Percentiles rank a stretch among this genome's conserved stretches.
Conservation (phyloP, 1,284 basidiomycete genomes). For the Cryptococcus maquisensis region DNA sequence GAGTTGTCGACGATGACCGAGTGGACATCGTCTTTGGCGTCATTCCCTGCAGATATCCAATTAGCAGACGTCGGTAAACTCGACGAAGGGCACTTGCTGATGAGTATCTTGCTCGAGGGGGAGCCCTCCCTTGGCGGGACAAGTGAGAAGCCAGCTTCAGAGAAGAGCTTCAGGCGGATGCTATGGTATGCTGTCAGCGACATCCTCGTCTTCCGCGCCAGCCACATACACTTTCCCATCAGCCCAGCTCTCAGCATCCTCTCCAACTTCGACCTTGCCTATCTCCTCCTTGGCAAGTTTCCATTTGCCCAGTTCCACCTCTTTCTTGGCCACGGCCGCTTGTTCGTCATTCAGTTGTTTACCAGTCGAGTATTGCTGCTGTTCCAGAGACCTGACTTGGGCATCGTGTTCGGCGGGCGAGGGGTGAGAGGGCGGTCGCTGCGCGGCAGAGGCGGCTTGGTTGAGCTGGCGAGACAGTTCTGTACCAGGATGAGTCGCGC, state of each 20-base stretch:
- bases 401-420: slow-evolving; percentile 32
- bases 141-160: slow-evolving; percentile 35
- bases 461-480: slow-evolving; percentile 24
- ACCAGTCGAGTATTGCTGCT: slow-evolving; percentile 32
- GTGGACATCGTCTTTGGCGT: slow-evolving; percentile 37
- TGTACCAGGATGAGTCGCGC: slow-evolving; percentile 2
- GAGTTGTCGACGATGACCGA: slow-evolving; percentile 28
- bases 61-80: neutral
- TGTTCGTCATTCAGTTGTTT: slow-evolving; percentile 43
- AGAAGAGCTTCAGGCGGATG: slow-evolving; percentile 35
- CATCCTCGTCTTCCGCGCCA: neutral
- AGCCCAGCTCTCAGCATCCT: slow-evolving; percentile 21
- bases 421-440: slow-evolving; percentile 36
- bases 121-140: slow-evolving; percentile 18
- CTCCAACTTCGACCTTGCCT: slow-evolving; percentile 28
- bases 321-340: slow-evolving; percentile 28
- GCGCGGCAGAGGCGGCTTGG: slow-evolving; percentile 30
- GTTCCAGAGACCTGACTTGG: slow-evolving; percentile 31
- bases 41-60: slow-evolving; percentile 33
- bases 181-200: slow-evolving; percentile 10
- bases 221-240: slow-evolving; percentile 34
- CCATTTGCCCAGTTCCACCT: slow-evolving; percentile 36
- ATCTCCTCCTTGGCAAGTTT: slow-evolving; percentile 34
- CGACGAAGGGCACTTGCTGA: slow-evolving; percentile 22
- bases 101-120: slow-evolving; percentile 27